phyloP scores from a whole-genome alignment of 805 yeast genomes.

The Starmerella tilneyi region DNA sequence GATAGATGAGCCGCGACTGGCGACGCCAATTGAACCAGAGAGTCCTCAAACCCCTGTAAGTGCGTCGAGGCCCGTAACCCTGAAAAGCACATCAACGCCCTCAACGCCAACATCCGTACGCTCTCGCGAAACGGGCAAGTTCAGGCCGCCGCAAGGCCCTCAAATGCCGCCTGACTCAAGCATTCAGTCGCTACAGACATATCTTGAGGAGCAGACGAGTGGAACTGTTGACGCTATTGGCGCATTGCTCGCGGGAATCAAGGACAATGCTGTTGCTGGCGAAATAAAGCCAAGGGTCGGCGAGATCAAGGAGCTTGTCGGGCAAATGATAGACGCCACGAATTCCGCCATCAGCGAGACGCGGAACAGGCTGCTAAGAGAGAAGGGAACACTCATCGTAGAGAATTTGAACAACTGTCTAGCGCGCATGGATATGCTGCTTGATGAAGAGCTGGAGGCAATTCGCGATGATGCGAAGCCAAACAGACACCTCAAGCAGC shows the following conservation, averaged over 20 bases:
- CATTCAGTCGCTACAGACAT: constrained; percentile 66
- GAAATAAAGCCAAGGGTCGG: constrained; percentile 59
- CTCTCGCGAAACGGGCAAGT: neutral
- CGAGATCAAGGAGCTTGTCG: constrained; percentile 68
- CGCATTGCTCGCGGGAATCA: constrained; percentile 46
- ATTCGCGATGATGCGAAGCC: constrained; percentile 45
- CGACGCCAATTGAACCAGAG: neutral
- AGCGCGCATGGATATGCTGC: constrained; percentile 66
- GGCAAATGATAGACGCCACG: constrained; percentile 84
- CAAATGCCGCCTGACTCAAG: constrained; percentile 61
- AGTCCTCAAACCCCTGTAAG: neutral
- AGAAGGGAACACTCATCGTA: constrained; percentile 86
- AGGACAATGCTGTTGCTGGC: constrained; percentile 55
- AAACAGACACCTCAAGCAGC: constrained; percentile 71
- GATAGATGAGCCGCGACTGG: neutral
- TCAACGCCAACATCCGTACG: neutral
- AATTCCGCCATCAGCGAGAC: constrained; percentile 80
- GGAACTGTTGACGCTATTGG: constrained; percentile 86
- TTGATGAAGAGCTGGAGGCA: constrained; percentile 33
- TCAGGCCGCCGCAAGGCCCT: constrained; percentile 16
- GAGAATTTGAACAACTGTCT: constrained; percentile 76
- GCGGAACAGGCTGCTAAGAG: constrained; percentile 71
- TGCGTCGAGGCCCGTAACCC: neutral
- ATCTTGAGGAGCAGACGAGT: constrained; percentile 87
- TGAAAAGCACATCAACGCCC: neutral